Evolutionary conservation across 208 protist genomes (phyloP).

Genomic region (Herpetomonas tarakana): DNA sequence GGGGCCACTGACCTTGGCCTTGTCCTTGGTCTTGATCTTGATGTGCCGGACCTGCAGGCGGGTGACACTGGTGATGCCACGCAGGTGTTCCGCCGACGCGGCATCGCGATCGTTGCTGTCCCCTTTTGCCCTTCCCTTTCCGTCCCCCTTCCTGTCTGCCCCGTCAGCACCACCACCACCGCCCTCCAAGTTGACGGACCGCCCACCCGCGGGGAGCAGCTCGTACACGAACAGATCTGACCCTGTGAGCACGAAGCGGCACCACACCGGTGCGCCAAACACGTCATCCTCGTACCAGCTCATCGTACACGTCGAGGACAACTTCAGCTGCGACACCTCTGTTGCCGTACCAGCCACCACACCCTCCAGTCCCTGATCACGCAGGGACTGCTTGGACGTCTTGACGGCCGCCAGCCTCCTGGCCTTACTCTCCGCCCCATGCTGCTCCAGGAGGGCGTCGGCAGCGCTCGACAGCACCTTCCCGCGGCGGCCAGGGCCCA

Average conservation of each 20-base stretch:
- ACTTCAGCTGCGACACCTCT: conserved; percentile 24
- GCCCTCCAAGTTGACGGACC: background rate
- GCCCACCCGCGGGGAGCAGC: conserved; percentile 15
- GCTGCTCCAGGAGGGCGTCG: conserved; percentile 1
- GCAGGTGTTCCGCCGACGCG: conserved; percentile 7
- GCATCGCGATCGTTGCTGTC: conserved; percentile 7
- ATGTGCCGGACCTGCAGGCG: conserved; percentile 2
- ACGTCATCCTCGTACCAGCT: conserved; percentile 28
- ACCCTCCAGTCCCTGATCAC: conserved; percentile 33
- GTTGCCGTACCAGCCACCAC: conserved; percentile 23
- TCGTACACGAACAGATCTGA: conserved; percentile 36
- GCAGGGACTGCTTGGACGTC: conserved; percentile 4
- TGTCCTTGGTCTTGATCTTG: conserved; percentile 15
- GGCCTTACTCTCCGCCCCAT: background rate
- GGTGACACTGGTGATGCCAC: conserved; percentile 3
- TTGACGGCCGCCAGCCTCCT: background rate
- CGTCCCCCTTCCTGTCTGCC: background rate
- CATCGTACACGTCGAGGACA: conserved; percentile 22
- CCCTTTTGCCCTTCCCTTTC: background rate
- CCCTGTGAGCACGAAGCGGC: conserved; percentile 28
- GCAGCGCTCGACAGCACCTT: background rate
- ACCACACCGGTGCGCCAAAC: conserved; percentile 24
- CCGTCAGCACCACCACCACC: background rate
- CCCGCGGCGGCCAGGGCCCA: background rate
- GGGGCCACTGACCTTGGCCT: background rate